These are phyloP conservation scores for Tetrahymena malaccensis DNA, from an alignment of 73 alveolate species.

Conservation along the genomic window DNA sequence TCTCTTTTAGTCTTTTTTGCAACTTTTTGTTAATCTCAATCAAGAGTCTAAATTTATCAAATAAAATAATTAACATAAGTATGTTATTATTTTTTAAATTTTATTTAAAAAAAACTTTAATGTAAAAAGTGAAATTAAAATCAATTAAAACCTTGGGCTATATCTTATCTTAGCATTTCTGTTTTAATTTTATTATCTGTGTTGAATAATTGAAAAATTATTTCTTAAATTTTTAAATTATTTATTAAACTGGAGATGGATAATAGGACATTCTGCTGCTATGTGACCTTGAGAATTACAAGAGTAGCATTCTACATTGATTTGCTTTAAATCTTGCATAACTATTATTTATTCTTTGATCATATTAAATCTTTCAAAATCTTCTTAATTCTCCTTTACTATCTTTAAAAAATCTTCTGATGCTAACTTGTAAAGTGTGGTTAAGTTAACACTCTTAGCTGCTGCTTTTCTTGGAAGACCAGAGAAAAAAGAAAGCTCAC, in stretches of 20 bases:
- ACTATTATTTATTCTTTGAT: not conserved
- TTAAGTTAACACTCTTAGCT: not conserved
- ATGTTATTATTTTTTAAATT: too few relatives aligned
- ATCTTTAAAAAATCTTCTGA: not conserved
- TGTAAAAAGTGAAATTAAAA: not conserved
- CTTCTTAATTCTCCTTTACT: not conserved
- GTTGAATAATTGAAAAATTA: not conserved
- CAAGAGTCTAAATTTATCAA: not conserved
- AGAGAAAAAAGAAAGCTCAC: conserved; percentile 17
- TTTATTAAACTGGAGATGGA: not conserved
- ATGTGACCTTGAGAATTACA: not conserved
- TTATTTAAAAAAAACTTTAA: too few relatives aligned
- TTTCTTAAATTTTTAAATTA: not conserved
- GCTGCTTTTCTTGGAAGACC: conserved; percentile 26
- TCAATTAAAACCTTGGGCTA: not conserved
- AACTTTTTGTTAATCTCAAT: not conserved
- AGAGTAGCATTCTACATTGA: not conserved
- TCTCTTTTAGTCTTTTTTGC: not conserved
- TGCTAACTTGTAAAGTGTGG: not conserved
- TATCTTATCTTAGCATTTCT: not conserved
- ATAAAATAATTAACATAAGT: too few relatives aligned
- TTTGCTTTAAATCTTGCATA: not conserved
- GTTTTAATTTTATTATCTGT: not conserved
- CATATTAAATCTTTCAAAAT: not conserved
- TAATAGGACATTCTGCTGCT: not conserved